Evolutionary conservation across 129 eudicot genomes (phyloP).

Genomic region (Sambucus nigra): DNA sequence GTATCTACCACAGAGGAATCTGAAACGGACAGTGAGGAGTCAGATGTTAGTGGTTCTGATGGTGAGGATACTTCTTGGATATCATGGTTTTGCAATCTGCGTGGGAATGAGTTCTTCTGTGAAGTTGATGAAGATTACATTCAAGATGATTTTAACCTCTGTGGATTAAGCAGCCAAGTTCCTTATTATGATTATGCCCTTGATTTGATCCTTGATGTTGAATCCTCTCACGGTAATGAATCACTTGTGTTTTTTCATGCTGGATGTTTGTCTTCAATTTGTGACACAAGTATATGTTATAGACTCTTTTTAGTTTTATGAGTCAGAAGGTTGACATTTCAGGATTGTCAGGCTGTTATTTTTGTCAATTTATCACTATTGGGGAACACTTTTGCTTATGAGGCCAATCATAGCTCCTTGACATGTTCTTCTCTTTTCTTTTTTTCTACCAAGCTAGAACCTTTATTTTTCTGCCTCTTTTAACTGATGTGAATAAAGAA

Average conservation of each 20-base stretch:
- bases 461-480: too few species aligned
- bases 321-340: neutral
- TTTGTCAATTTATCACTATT: too few species aligned
- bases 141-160: constrained; percentile 88
- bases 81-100: constrained; percentile 88
- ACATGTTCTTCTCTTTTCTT: too few species aligned
- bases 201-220: constrained; percentile 78
- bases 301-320: neutral
- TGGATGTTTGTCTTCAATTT: neutral
- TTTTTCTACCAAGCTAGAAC: too few species aligned
- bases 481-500: too few species aligned
- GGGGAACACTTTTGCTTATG: neutral
- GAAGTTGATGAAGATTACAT: constrained; percentile 91
- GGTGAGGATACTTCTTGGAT: constrained; percentile 91
- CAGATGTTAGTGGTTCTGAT: constrained; percentile 88
- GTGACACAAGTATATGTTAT: too few species aligned
- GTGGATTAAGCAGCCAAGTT: constrained; percentile 86
- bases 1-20: constrained; percentile 50
- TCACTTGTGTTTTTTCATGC: neutral
- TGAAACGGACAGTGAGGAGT: constrained; percentile 83
- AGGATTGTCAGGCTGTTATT: too few species aligned
- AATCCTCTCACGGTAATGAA: constrained; percentile 71
- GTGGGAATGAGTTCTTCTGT: constrained; percentile 88
- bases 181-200: constrained; percentile 87
- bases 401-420: too few species aligned